phyloP scores from a whole-genome alignment of 108 stramenopile species.

The Fistulifera solaris region DNA sequence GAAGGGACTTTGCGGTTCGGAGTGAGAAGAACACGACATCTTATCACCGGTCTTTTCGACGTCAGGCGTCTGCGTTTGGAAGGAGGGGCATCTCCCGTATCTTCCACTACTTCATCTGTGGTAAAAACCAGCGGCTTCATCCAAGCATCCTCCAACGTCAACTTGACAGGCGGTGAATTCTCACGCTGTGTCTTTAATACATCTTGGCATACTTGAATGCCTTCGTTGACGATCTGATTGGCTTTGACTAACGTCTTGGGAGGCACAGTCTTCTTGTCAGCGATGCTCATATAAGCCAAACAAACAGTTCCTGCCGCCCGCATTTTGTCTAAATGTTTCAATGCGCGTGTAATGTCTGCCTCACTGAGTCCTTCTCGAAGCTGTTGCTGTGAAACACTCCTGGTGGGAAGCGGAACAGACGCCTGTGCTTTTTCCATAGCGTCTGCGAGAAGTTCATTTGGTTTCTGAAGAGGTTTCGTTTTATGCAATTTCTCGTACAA shows the following conservation, averaged over 20 bases:
- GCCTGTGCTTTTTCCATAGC: slow-evolving; percentile 34
- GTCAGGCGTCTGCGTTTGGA: not conserved
- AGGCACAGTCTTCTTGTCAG: slow-evolving; percentile 26
- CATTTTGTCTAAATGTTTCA: slow-evolving; percentile 43
- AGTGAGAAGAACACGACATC: slow-evolving; percentile 42
- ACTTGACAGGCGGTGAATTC: slow-evolving; percentile 16
- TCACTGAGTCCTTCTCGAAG: not conserved
- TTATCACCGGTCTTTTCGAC: slow-evolving; percentile 19
- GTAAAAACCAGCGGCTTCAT: slow-evolving; percentile 29
- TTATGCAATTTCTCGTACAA: slow-evolving; percentile 5
- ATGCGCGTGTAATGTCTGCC: slow-evolving; percentile 17
- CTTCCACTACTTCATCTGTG: not conserved
- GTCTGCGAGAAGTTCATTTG: slow-evolving; percentile 12
- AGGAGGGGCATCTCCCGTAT: not conserved
- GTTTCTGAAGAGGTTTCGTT: not conserved
- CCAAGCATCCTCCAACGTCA: slow-evolving; percentile 76
- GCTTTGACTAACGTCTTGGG: slow-evolving; percentile 17
- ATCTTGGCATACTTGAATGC: slow-evolving; percentile 26
- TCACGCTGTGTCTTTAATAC: slow-evolving; percentile 18
- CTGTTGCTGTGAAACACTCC: slow-evolving; percentile 2
- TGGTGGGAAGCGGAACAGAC: slow-evolving; percentile 34
- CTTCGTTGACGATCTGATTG: slow-evolving; percentile 25
- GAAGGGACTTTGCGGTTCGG: slow-evolving; percentile 39
- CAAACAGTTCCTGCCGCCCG: slow-evolving; percentile 33
- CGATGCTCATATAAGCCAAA: slow-evolving; percentile 16